Percentiles rank a stretch among this genome's conserved stretches.
Conservation (phyloP, 345 rosid species). For the Eucalyptus cloeziana region DNA sequence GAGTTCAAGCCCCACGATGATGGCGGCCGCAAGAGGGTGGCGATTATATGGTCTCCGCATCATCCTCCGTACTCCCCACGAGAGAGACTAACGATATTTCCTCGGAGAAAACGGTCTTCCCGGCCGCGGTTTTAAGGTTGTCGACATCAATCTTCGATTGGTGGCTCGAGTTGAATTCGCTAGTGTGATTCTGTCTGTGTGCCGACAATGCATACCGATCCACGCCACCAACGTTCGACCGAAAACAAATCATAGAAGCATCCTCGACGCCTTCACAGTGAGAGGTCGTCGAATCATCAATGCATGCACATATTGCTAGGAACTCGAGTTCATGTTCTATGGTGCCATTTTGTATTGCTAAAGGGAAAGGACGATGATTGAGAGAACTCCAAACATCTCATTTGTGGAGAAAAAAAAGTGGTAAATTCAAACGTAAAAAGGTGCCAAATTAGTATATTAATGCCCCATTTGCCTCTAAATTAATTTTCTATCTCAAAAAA, state of each 20-base stretch:
- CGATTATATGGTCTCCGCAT: background rate
- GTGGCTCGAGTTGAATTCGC: background rate
- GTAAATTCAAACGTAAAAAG: background rate
- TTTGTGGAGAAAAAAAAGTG: background rate
- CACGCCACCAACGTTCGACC: background rate
- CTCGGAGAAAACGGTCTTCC: background rate
- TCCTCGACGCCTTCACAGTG: background rate
- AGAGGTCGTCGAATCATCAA: background rate
- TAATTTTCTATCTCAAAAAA: background rate
- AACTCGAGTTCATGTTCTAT: background rate
- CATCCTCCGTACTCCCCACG: background rate
- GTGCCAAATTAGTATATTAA: background rate
- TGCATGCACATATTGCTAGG: background rate
- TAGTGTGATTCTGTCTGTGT: background rate
- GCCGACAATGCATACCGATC: background rate
- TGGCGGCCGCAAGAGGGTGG: background rate
- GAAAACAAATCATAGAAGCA: background rate
- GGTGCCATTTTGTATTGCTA: background rate
- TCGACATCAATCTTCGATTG: background rate
- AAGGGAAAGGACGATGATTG: background rate
- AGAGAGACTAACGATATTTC: background rate
- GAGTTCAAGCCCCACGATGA: background rate
- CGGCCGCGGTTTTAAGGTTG: background rate
- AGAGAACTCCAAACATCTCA: background rate
- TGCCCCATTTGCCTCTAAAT: background rate